Conservation (phyloP, 2,329 filamentous ascomycete species). For the Neopestalotiopsis sp. region DNA sequence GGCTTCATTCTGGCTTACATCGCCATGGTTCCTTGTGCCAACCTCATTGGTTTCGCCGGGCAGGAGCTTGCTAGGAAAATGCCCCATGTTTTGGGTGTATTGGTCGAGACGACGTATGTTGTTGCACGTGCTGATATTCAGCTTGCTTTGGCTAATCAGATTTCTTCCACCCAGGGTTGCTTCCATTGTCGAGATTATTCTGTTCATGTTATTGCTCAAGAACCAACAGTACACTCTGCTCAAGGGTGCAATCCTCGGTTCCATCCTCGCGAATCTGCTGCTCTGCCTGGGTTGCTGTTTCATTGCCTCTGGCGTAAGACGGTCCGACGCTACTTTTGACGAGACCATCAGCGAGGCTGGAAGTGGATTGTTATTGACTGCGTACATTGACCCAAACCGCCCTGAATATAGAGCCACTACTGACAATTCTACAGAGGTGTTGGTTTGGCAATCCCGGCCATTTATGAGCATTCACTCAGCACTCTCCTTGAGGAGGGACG, state of each 20-base stretch:
- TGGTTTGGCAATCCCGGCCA: conserved; percentile 56
- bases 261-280: conserved; percentile 81
- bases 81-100: conserved; percentile 72
- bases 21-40: conserved; percentile 79
- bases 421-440: conserved; percentile 43
- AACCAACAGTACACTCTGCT: conserved; percentile 70
- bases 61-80: conserved; percentile 76
- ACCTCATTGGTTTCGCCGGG: conserved; percentile 76
- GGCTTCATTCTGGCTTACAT: conserved; percentile 76
- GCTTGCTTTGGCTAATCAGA: not conserved
- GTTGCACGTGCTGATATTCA: conserved; percentile 19
- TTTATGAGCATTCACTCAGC: conserved; percentile 57
- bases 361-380: conserved; percentile 77
- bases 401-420: conserved; percentile 38
- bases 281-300: conserved; percentile 83
- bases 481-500: conserved; percentile 23
- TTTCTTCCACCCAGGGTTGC: conserved; percentile 54
- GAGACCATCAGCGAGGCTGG: conserved; percentile 80
- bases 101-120: conserved; percentile 62
- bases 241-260: conserved; percentile 82
- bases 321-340: conserved; percentile 74
- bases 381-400: conserved; percentile 56
- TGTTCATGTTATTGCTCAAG: conserved; percentile 78
- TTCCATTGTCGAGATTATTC: conserved; percentile 79
- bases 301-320: conserved; percentile 73